Conservation (phyloP, 768 basidiomycete genomes). For the Tulasnella sp. region DNA sequence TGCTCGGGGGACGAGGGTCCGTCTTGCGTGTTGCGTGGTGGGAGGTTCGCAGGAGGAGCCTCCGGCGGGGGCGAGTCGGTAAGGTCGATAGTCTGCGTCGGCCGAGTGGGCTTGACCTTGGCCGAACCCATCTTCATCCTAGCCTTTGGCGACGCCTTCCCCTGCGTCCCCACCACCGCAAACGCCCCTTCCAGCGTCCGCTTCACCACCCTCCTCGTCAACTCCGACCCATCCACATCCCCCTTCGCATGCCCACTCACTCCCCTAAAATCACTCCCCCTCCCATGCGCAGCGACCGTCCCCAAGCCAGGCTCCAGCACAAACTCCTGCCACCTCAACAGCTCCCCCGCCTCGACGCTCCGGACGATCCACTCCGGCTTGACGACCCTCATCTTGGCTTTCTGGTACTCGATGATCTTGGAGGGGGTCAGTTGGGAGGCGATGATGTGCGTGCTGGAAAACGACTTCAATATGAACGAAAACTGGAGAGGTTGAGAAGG, state of each 20-base stretch:
- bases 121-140: too few relatives aligned
- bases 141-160: too few relatives aligned
- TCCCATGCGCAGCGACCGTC: constrained; percentile 10
- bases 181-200: too few relatives aligned
- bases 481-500: background rate
- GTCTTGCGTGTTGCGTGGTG: too few relatives aligned
- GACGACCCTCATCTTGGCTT: constrained; percentile 67
- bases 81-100: too few relatives aligned
- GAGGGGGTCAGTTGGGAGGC: constrained; percentile 83
- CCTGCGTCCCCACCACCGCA: too few relatives aligned
- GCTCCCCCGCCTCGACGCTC: constrained; percentile 49
- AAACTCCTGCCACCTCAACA: constrained; percentile 75
- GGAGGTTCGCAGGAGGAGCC: too few relatives aligned
- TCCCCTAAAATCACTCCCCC: background rate
- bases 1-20: too few relatives aligned
- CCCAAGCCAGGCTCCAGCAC: constrained; percentile 23
- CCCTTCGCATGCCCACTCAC: background rate
- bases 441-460: constrained; percentile 70
- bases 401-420: constrained; percentile 77
- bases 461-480: background rate
- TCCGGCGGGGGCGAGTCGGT: too few relatives aligned
- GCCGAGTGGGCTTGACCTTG: too few relatives aligned
- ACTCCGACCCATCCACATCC: too few relatives aligned
- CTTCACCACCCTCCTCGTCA: too few relatives aligned
- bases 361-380: constrained; percentile 79